These are phyloP conservation scores for Serendipita sp. DNA, from an alignment of 768 basidiomycete genomes.

Conservation along the genomic window DNA sequence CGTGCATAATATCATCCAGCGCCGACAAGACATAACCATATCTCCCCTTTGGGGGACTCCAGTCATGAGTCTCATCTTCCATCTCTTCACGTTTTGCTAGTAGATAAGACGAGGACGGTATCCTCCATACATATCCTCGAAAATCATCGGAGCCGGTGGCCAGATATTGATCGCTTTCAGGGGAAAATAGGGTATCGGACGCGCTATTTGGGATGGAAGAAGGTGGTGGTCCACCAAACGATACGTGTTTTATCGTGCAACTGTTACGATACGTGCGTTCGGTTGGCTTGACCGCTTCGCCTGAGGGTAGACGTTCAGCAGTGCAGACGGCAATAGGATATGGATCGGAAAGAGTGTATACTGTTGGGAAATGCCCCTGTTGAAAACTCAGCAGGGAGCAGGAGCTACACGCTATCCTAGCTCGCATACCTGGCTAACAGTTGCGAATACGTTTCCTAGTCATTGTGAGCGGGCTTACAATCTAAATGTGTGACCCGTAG, in stretches of 20 bases:
- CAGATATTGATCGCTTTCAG: slow-evolving; percentile 40
- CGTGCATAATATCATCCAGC: slow-evolving; percentile 15
- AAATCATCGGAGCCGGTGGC: slow-evolving; percentile 76
- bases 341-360: slow-evolving; percentile 51
- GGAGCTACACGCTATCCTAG: neutral
- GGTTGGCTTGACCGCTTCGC: slow-evolving; percentile 29
- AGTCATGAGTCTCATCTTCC: slow-evolving; percentile 22
- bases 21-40: neutral
- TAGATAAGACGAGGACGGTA: slow-evolving; percentile 37
- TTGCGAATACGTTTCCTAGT: slow-evolving; percentile 4
- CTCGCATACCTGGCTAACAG: neutral
- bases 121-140: slow-evolving; percentile 59
- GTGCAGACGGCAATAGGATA: slow-evolving; percentile 56
- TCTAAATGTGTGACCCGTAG: neutral
- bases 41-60: slow-evolving; percentile 24
- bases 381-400: neutral
- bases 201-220: neutral
- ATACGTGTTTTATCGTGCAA: slow-evolving; percentile 74
- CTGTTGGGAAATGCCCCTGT: slow-evolving; percentile 54
- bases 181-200: neutral
- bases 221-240: slow-evolving; percentile 47
- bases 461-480: neutral
- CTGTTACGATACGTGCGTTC: slow-evolving; percentile 49
- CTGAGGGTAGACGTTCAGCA: slow-evolving; percentile 39
- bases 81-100: slow-evolving; percentile 31